Evolutionary conservation across 1,284 basidiomycete species (phyloP), one percentile per base, ranked within the genome.

Genomic region (Pseudozyma tsukubaensis): DNA sequence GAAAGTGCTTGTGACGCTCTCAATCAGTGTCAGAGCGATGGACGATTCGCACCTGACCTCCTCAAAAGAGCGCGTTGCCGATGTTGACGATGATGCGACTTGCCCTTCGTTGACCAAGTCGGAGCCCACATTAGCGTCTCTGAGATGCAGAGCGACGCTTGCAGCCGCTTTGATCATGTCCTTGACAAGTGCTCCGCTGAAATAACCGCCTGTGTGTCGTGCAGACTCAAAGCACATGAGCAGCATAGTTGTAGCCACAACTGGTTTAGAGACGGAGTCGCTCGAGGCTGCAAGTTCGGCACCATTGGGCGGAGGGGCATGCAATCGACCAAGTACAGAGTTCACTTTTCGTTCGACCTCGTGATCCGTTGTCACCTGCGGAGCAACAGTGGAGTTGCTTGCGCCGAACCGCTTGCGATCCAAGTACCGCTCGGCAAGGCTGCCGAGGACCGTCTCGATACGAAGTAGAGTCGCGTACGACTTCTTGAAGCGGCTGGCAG

Each of bases 91-190:
- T 3, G 36, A 32, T 36, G n/a, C n/a, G n/a, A n/a, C n/a, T n/a
- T 3, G 19, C 21, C 18, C 9, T 21, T 18, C 7, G 21, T 29
- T 35, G 9, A n/a, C n/a, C 34, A 10, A 18, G n/a, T 4, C 21
- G 3, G 21, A 29, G n/a, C 49, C 50, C 13, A 42, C 42, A 36
- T 57, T 55, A 11, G 35, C 24, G 5, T 52, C 58, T 39, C 68
- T 43, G 13, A 71, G 52, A 19, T 65, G 68, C 12, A 60, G 53
- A 7, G 68, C 44, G 16, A 61, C 35, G 9, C 53, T 45, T 0
- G 68, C 49, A 50, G 45, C 59, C 9, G 40, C 54, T 11, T 37
- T 56, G 57, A 71, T 53, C 18, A 65, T 56, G n/a, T 35, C 29
- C 37, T 8, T 11, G 29, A 48, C 39, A 14, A 21, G 10, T 32